Conservation (phyloP, 1,284 basidiomycete species). For the Phlebopus sp. region DNA sequence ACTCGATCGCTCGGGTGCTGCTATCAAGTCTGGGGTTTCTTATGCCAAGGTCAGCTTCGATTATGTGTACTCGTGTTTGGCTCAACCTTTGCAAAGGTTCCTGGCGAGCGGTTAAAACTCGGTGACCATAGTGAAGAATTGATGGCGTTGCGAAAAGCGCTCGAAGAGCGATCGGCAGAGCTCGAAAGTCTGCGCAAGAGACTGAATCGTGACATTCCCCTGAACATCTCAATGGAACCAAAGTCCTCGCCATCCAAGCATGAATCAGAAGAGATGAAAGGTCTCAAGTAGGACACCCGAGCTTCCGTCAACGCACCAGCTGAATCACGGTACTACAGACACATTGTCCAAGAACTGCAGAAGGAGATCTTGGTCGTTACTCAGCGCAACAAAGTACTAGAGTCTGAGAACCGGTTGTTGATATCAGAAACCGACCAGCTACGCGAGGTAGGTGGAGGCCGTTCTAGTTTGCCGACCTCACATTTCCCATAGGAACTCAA, state of each 20-base stretch:
- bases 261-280: constrained; percentile 65
- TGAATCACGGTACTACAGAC: constrained; percentile 41
- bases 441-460: constrained; percentile 52
- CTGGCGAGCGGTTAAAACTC: constrained; percentile 37
- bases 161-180: constrained; percentile 50
- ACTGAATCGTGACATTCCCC: constrained; percentile 50
- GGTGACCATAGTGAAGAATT: constrained; percentile 39
- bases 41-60: constrained; percentile 15
- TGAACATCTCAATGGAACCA: constrained; percentile 40
- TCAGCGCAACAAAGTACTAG: constrained; percentile 67
- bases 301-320: constrained; percentile 2
- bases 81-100: constrained; percentile 19
- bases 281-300: constrained; percentile 60
- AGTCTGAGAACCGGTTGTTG: constrained; percentile 75
- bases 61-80: constrained; percentile 15
- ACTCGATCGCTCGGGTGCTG: constrained; percentile 40
- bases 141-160: constrained; percentile 32
- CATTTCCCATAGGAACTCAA: constrained; percentile 54
- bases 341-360: constrained; percentile 70
- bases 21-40: constrained; percentile 5
- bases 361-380: constrained; percentile 71
- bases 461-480: constrained; percentile 4
- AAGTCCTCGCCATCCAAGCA: constrained; percentile 42
- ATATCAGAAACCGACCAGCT: constrained; percentile 73
- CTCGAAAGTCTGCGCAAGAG: constrained; percentile 58